phyloP scores from a whole-genome alignment of 129 eudicot species.

The Pittosporum tobira region DNA sequence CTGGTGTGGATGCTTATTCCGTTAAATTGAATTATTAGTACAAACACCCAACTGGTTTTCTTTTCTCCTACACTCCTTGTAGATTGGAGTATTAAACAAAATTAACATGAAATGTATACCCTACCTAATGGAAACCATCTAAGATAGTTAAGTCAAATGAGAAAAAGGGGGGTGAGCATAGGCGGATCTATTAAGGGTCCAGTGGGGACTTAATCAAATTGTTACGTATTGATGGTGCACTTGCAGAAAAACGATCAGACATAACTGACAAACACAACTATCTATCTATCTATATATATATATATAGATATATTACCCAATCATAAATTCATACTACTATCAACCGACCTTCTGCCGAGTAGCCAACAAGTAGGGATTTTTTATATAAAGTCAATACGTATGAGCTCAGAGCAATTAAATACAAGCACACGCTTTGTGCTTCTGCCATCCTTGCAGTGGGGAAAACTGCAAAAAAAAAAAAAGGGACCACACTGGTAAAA shows the following conservation, averaged over 20 bases:
- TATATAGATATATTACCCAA: no score
- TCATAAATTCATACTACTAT: no score
- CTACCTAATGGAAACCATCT: neutral
- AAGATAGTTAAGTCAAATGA: neutral
- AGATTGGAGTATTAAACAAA: neutral
- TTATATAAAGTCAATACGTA: no score
- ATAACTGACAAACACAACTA: neutral
- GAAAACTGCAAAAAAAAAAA: neutral
- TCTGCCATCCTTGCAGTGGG: neutral
- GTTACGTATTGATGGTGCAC: neutral
- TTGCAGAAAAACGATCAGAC: neutral
- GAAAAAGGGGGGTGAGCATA: no score
- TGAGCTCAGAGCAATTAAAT: neutral
- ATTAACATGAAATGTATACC: neutral
- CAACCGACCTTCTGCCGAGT: neutral
- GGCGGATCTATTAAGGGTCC: no score
- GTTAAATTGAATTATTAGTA: constrained; percentile 1
- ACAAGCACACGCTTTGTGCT: neutral
- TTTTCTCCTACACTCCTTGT: neutral
- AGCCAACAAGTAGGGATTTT: neutral
- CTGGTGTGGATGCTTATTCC: constrained; percentile 14
- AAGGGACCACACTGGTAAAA: no score
- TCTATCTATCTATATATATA: no score
- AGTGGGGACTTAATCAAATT: no score
- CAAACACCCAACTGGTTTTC: constrained; percentile 5